phyloP scores from a whole-genome alignment of 495 filamentous ascomycete species.

The Neurospora discreta region DNA sequence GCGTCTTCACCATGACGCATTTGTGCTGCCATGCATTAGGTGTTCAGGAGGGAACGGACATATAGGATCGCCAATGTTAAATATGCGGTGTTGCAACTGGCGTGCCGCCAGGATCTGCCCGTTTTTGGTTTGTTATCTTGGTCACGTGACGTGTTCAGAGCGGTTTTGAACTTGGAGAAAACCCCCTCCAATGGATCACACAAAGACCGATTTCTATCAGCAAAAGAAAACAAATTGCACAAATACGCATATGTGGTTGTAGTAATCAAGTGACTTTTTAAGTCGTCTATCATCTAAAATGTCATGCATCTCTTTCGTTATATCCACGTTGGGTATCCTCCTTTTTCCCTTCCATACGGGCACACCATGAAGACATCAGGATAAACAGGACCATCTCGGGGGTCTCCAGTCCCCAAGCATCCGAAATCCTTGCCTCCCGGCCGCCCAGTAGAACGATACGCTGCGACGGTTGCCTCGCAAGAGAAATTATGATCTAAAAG shows the following conservation, averaged over 20 bases:
- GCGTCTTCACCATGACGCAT: neutral
- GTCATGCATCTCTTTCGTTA: neutral
- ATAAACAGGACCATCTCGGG: neutral
- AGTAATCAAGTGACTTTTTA: neutral
- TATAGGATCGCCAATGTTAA: neutral
- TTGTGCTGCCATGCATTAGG: neutral
- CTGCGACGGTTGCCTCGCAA: constrained; percentile 1
- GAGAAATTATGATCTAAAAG: constrained; percentile 17
- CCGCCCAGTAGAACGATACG: neutral
- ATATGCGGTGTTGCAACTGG: neutral
- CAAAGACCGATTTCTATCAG: neutral
- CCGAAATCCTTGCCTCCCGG: neutral
- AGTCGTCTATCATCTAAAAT: neutral
- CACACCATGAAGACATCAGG: neutral
- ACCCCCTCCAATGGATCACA: neutral
- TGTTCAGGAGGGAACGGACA: neutral
- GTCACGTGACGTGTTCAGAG: neutral
- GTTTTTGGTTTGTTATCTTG: neutral
- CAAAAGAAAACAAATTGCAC: neutral
- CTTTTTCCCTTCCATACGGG: neutral
- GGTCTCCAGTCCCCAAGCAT: neutral
- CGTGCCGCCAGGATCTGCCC: neutral
- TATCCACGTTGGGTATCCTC: neutral
- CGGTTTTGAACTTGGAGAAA: neutral
- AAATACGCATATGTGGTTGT: neutral